Evolutionary conservation across 306 rosid genomes (phyloP).

Genomic region (Cucurbita ficifolia): DNA sequence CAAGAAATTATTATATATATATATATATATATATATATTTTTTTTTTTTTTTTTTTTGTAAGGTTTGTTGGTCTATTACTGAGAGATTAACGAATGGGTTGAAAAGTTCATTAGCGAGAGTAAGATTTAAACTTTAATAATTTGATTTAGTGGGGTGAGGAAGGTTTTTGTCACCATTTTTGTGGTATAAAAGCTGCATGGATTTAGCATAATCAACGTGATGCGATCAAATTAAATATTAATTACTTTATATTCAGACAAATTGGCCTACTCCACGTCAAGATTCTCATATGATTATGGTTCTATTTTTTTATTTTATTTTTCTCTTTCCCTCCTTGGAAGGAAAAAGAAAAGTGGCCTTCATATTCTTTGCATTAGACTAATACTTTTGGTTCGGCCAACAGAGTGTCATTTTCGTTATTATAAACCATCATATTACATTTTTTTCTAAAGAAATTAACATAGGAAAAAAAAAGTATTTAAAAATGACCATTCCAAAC

Average conservation of each 20-base stretch:
- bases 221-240: neutral
- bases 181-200: neutral
- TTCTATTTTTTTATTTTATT: neutral
- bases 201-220: neutral
- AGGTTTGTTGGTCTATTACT: too few relatives aligned
- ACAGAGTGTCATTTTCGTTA: constrained; percentile 22
- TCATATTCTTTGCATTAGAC: constrained; percentile 5
- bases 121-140: neutral
- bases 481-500: neutral
- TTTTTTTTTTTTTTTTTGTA: too few relatives aligned
- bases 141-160: neutral
- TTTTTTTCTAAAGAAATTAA: neutral
- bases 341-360: constrained; percentile 3
- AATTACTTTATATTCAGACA: neutral
- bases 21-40: too few relatives aligned
- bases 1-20: too few relatives aligned
- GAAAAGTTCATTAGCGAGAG: neutral
- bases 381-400: constrained; percentile 14
- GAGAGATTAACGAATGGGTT: neutral
- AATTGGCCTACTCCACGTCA: constrained; percentile 9
- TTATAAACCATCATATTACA: neutral
- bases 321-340: neutral
- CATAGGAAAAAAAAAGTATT: neutral
- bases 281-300: neutral
- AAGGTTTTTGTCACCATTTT: neutral